Base-by-base conservation (phyloP, 805 yeast species). In the Priceomyces medius region DNA sequence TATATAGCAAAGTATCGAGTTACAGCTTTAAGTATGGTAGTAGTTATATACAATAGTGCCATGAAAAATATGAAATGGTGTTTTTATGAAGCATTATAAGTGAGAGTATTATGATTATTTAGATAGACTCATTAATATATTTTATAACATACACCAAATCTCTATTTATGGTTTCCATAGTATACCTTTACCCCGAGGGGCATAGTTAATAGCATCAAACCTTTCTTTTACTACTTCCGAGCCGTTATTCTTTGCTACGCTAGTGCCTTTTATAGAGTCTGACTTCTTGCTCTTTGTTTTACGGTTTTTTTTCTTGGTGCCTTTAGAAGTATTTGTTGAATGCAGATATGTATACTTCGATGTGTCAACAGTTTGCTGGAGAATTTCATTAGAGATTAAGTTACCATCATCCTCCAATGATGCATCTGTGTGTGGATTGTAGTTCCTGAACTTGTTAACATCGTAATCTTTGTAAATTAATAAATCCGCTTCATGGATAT, bases 151-250 rank as follows among this genome's bases (percentile, higher is more conserved):
- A 27, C 31, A 27, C 7, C n/a, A 27, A 16, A 27, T 13, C 6
- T n/a, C 4, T 19, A 7, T 14, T 17, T 39, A 44, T 36, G 83
- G 83, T 21, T 66, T 64, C 86, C 86, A 81, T 44, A 81, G 63
- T 43, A 76, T 63, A 7, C 88, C 88, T 4, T 60, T 50, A 4
- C 82, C 84, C 61, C 86, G 71, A 34, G 83, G 76, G 3, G 84
- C 86, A 60, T 70, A 82, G 23, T 74, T 70, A 14, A 77, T 71
- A 3, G 67, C 61, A 37, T 71, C 71, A 47, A 69, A 77, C 16
- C 64, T 58, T 42, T 80, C 77, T 44, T 61, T 64, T 44, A 66
- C 61, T 35, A 70, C 58, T 33, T 50, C 41, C 19, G 61, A 61
- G 18, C 71, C 73, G 29, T 45, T 46, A 34, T 49, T 42, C 19